phyloP scores from a whole-genome alignment of 129 eudicot species.

The Centaurea solstitialis region DNA sequence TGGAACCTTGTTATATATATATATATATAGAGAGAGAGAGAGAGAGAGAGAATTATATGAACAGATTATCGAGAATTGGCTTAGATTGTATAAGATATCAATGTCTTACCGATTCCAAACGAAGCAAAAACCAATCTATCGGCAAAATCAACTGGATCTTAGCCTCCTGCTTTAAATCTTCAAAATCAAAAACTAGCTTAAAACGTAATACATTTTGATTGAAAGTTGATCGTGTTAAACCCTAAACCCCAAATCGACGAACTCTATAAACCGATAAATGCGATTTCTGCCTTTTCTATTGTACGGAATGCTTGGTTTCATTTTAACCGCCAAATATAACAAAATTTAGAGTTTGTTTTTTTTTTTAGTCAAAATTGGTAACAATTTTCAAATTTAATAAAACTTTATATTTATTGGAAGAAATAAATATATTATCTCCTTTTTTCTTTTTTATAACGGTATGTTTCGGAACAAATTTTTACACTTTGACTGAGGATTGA shows the following conservation, averaged over 20 bases:
- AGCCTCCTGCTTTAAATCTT: neutral
- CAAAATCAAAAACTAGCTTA: neutral
- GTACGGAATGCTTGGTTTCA: neutral
- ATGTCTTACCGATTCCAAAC: neutral
- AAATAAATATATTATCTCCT: too few relatives aligned
- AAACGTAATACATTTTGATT: neutral
- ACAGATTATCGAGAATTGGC: neutral
- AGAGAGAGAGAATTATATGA: neutral
- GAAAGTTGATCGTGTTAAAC: neutral
- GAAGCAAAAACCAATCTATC: neutral
- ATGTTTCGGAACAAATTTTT: too few relatives aligned
- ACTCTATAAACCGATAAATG: neutral
- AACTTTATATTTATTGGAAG: too few relatives aligned
- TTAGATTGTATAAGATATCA: neutral
- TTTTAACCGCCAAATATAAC: neutral
- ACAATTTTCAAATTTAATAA: too few relatives aligned
- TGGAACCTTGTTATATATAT: too few relatives aligned
- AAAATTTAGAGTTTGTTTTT: too few relatives aligned
- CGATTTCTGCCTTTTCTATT: neutral
- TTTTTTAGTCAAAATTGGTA: too few relatives aligned
- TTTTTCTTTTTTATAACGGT: too few relatives aligned
- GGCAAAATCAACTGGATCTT: neutral
- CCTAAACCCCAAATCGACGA: neutral
- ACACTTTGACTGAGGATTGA: too few relatives aligned
- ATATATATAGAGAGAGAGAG: too few relatives aligned